Base-by-base conservation (phyloP, 75 land plant genomes). In the Picea sitchensis region DNA sequence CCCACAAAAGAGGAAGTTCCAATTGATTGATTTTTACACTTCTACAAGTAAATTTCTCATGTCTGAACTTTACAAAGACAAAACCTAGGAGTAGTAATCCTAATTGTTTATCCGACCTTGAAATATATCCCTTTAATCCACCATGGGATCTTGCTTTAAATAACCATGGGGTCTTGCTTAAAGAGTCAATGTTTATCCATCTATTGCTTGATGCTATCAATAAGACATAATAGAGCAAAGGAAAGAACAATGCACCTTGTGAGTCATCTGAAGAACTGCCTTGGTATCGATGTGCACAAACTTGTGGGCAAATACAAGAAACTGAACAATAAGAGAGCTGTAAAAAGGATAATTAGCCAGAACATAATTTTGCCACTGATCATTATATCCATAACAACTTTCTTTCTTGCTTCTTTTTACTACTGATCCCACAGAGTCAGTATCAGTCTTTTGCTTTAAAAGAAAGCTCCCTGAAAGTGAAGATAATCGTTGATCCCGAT, bases 301-400 rank as follows among this genome's bases (percentile, higher is more conserved):
- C 85, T 93, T 96, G 82, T 94, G 92, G 2, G 94, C 94, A 87
- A 90, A 93, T 1, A 90, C 91, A 82, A 96, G 85, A 79, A 96
- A 96, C 80, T 92, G 92, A 67, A 90, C 86, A 80, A 96, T 88
- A 73, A 96, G 57, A 13, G 94, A 87, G 71, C 83, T 93, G 77
- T 93, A 96, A 78, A 88, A 96, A 15, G 86, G 85, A 81, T 92
- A 93, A 78, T 96, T 96, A 8, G 83, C 58, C 76, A 87, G 9
- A 64, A 96, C 96, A 82, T 91, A 93, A 57, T 77, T 86, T 69
- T 91, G 83, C 95, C 92, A 95, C 2, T 61, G 61, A 32, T 79
- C 83, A 80, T 84, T 78, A 80, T 90, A 89, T n/a, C 59, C 67
- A 17, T 36, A 6, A 59, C 20, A 11, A 30, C 20, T 64, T 63